phyloP scores from a whole-genome alignment of 495 filamentous ascomycete genomes.

The Aspergillus nanangensis region DNA sequence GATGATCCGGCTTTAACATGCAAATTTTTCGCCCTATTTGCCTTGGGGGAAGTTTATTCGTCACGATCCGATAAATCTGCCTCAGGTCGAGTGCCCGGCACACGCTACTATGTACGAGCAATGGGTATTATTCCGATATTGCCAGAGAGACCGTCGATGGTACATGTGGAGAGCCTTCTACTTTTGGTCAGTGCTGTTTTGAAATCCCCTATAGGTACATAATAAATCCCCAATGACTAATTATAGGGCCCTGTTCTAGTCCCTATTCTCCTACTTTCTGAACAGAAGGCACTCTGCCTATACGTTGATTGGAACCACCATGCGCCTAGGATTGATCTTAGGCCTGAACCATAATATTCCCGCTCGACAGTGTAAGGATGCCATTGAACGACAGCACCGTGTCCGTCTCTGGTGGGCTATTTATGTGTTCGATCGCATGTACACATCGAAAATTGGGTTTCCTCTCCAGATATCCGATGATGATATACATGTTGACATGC shows the following conservation, averaged over 20 bases:
- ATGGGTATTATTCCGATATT: slow-evolving; percentile 27
- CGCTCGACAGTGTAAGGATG: slow-evolving; percentile 19
- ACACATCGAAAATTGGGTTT: slow-evolving; percentile 25
- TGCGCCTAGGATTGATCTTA: slow-evolving; percentile 24
- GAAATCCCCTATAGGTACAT: not conserved
- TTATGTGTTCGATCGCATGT: slow-evolving; percentile 33
- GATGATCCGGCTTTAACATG: slow-evolving; percentile 20
- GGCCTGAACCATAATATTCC: slow-evolving; percentile 32
- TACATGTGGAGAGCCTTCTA: slow-evolving; percentile 21
- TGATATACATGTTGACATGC: slow-evolving; percentile 29
- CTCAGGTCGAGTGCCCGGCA: slow-evolving; percentile 22
- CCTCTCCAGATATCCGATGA: slow-evolving; percentile 26
- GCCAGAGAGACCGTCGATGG: slow-evolving; percentile 23
- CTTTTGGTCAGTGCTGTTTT: slow-evolving; percentile 25
- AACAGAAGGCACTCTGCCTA: slow-evolving; percentile 31
- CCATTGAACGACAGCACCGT: slow-evolving; percentile 24
- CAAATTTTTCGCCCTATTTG: slow-evolving; percentile 30
- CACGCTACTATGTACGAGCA: slow-evolving; percentile 26
- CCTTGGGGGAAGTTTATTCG: slow-evolving; percentile 29
- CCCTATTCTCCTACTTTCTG: slow-evolving; percentile 28
- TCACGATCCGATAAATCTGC: slow-evolving; percentile 7
- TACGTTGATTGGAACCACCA: slow-evolving; percentile 22
- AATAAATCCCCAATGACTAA: slow-evolving; percentile 3
- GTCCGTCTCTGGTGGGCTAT: slow-evolving; percentile 28
- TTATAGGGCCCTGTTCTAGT: slow-evolving; percentile 8